Conservation (phyloP, 176 grass and related monocot species). For the Raddia guianensis region DNA sequence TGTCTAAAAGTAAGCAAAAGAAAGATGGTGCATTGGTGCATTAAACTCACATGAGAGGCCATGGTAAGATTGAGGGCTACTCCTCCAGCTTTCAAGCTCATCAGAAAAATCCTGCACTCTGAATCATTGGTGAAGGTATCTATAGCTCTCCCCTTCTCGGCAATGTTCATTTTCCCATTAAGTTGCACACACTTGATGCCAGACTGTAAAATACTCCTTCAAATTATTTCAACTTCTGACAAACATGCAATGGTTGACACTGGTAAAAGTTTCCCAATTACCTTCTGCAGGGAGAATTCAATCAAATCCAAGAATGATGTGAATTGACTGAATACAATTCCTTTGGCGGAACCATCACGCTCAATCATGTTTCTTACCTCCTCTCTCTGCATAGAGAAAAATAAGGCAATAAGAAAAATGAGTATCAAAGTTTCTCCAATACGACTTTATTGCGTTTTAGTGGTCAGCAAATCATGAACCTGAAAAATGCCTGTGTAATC, state of each 20-base stretch:
- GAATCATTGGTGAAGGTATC: conserved; percentile 73
- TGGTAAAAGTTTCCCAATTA: conserved; percentile 33
- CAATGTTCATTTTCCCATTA: conserved; percentile 79
- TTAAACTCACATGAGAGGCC: conserved; percentile 79
- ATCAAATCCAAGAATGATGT: conserved; percentile 98
- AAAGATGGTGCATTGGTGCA: neutral
- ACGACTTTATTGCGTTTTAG: neutral
- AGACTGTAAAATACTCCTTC: conserved; percentile 55
- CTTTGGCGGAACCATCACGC: conserved; percentile 92
- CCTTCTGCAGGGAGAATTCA: conserved; percentile 67
- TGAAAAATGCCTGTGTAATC: neutral
- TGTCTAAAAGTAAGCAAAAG: neutral
- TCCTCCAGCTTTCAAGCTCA: conserved; percentile 98
- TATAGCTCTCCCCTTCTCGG: conserved; percentile 87
- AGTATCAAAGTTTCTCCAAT: neutral
- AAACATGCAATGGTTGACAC: neutral
- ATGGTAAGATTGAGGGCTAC: conserved; percentile 93
- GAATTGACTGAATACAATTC: conserved; percentile 94
- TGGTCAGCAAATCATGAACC: neutral
- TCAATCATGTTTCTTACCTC: conserved; percentile 92
- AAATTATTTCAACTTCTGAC: conserved; percentile 29
- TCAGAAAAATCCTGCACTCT: conserved; percentile 85
- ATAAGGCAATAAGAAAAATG: neutral
- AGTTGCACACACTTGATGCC: conserved; percentile 85
- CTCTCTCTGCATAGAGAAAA: conserved; percentile 60